Evolutionary conservation across 768 basidiomycete species (phyloP).

Genomic region (Hortiboletus flavorubellus): DNA sequence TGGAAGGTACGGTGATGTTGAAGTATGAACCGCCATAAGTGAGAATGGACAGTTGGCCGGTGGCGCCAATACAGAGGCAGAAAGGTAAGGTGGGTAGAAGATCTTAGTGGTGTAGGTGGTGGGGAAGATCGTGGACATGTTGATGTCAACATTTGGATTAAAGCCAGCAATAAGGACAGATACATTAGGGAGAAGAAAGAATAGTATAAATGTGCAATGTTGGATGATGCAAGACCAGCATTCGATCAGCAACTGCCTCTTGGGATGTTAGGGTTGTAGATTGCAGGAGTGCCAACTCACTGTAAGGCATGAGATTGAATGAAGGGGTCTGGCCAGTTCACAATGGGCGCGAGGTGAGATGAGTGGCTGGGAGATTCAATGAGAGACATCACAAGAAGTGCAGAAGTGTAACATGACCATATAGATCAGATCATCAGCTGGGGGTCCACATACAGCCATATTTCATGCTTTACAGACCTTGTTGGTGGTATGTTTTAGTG

Average conservation of each 20-base stretch:
- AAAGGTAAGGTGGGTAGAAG: conserved; percentile 92
- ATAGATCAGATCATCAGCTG: no score
- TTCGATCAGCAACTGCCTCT: conserved; percentile 74
- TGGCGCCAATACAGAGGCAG: conserved; percentile 61
- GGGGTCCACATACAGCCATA: no score
- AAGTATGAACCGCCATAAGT: conserved; percentile 83
- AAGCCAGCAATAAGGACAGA: conserved; percentile 89
- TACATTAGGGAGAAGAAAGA: conserved; percentile 85
- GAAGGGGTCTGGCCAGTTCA: conserved; percentile 44
- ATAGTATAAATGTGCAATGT: conserved; percentile 85
- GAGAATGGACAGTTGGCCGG: conserved; percentile 69
- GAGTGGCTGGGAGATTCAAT: no score
- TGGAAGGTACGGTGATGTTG: conserved; percentile 65
- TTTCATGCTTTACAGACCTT: no score
- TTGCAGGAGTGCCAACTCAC: conserved; percentile 68
- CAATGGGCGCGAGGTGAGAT: no score
- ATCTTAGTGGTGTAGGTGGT: conserved; percentile 82
- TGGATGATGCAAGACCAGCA: conserved; percentile 57
- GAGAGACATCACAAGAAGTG: no score
- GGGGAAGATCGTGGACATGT: conserved; percentile 57
- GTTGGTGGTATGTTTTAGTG: no score
- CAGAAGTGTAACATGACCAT: no score
- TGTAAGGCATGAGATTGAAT: conserved; percentile 60
- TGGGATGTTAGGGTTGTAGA: conserved; percentile 78
- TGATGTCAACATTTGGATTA: conserved; percentile 91